A percentile compares a stretch with the other conserved stretches of the same genome.
Evolutionary conservation across 1,284 basidiomycete genomes (phyloP).

Genomic region (Cryptococcus deneoformans): DNA sequence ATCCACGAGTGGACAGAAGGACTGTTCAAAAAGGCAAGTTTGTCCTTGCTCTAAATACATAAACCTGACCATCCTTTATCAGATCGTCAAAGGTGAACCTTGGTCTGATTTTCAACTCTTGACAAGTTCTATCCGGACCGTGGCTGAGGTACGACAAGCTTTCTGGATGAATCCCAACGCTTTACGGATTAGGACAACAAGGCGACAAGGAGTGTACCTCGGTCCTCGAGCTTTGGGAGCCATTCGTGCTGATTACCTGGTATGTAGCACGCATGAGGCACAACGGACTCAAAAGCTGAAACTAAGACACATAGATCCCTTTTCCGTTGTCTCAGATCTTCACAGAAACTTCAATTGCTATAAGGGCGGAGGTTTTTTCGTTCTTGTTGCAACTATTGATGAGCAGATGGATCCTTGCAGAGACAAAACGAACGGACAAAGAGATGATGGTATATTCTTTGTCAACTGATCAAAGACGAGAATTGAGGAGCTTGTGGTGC

Average conservation of each 20-base stretch:
- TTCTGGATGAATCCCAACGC: slow-evolving; percentile 67
- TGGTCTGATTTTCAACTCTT: slow-evolving; percentile 84
- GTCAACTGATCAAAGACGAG: slow-evolving; percentile 30
- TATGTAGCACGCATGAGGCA: slow-evolving; percentile 1
- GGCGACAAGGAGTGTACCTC: slow-evolving; percentile 50
- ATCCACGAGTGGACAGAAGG: slow-evolving; percentile 62
- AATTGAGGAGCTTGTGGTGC: slow-evolving; percentile 66
- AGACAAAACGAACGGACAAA: slow-evolving; percentile 13
- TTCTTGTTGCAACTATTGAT: slow-evolving; percentile 71
- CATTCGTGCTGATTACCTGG: slow-evolving; percentile 19
- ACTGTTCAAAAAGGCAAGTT: slow-evolving; percentile 65
- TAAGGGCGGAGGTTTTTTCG: slow-evolving; percentile 69
- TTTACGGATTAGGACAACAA: slow-evolving; percentile 64
- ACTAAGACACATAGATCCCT: slow-evolving; percentile 49
- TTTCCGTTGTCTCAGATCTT: slow-evolving; percentile 80
- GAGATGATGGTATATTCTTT: background rate
- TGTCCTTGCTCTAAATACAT: background rate
- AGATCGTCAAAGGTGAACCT: slow-evolving; percentile 67
- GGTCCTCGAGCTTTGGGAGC: slow-evolving; percentile 4
- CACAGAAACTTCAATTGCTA: slow-evolving; percentile 58
- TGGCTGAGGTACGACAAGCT: slow-evolving; percentile 55
- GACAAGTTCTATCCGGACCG: slow-evolving; percentile 70
- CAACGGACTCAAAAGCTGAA: background rate
- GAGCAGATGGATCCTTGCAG: slow-evolving; percentile 58
- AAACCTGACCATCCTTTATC: background rate